Base-by-base conservation (phyloP, 1,139 yeast genomes). In the Pichia sp. region DNA sequence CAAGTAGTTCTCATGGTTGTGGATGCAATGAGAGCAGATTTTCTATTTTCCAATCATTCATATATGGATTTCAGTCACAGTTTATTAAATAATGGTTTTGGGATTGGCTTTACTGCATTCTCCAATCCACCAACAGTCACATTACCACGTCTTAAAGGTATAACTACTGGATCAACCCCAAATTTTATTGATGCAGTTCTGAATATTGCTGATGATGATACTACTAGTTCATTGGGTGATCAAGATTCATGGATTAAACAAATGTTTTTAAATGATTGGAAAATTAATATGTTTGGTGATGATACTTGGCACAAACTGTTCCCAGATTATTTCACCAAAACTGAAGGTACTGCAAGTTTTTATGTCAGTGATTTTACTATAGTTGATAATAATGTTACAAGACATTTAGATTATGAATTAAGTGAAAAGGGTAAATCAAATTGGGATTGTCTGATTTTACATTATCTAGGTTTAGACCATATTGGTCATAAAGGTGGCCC, bases 401-500 rank as follows among this genome's bases (percentile, higher is more conserved):
- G 97, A 43, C 97, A 92, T 61, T 63, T 92, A 34, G 79, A 76
- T 40, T 52, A 59, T 3, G 85, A 84, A 53, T 63, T 87, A 41
- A 53, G 59, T 33, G 29, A 35, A 1, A 49, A 53, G 4, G 58
- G 61, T 3, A 51, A 54, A 6, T 52, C 56, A 1, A 57, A 69
- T 1, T 92, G 97, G 97, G 96, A 92, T 61, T 84, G 82, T 3
- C 66, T 92, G 51, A 84, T 94, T 41, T 67, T 94, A 42, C 98
- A 94, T 61, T 94, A 92, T 58, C 69, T 94, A 26, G 99, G 98
- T 0, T 68, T 94, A 39, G 98, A 94, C 61, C 98, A 94, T 62
- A 94, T 94, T 55, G 98, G 99, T 1, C 98, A 94, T 62, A 90
- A 89, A 60, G 95, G 96, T 33, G 99, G 98, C 0, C 94, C 98